Conservation (phyloP, 805 yeast species). For the Hanseniaspora guilliermondii region DNA sequence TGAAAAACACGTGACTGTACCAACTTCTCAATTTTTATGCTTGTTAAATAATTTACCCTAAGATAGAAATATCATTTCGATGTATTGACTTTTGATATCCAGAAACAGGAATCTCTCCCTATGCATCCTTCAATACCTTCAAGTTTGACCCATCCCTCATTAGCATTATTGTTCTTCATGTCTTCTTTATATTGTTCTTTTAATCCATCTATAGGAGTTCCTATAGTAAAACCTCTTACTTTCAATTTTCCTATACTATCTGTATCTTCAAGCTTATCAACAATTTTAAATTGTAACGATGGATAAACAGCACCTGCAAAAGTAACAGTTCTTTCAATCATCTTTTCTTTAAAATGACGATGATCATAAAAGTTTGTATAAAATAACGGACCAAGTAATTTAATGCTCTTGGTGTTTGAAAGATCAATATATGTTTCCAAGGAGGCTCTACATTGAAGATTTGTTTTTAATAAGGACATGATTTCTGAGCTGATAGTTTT, state of each 20-base stretch:
- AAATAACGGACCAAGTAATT: conserved; percentile 41
- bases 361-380: conserved; percentile 52
- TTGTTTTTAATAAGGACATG: not conserved
- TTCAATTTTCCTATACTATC: conserved; percentile 39
- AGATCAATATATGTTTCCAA: conserved; percentile 1
- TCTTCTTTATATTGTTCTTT: not conserved
- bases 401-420: not conserved
- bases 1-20: no score
- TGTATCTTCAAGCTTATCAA: conserved; percentile 24
- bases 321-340: conserved; percentile 24
- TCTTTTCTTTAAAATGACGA: conserved; percentile 32
- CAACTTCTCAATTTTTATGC: no score
- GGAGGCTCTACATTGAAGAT: conserved; percentile 4
- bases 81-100: not conserved
- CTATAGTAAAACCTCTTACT: conserved; percentile 56
- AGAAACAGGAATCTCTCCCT: conserved; percentile 7
- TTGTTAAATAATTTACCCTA: no score
- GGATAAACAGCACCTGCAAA: conserved; percentile 50
- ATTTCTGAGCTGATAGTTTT: not conserved
- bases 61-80: no score
- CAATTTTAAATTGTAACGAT: conserved; percentile 47
- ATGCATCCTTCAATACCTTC: conserved; percentile 1
- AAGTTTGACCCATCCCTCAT: conserved; percentile 6
- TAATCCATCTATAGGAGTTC: conserved; percentile 33
- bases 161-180: not conserved